A percentile compares a stretch with the other conserved stretches of the same genome.
phyloP scores from a whole-genome alignment of 495 filamentous ascomycete genomes.

The Poronia punctata region DNA sequence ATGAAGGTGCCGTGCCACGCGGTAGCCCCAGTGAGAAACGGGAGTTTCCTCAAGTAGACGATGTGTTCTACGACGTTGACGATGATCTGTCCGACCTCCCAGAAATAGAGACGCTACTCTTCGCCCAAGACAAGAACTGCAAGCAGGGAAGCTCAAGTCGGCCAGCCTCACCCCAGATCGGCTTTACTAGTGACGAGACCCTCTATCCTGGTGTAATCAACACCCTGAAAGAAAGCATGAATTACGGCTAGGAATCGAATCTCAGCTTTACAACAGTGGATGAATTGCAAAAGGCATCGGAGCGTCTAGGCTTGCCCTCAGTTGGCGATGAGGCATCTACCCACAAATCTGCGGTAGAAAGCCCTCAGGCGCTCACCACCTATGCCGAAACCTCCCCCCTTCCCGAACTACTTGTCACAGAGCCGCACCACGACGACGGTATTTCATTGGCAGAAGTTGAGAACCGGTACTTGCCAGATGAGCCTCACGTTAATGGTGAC shows the following conservation, averaged over 20 bases:
- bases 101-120: constrained; percentile 16
- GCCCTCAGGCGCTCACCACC: background rate
- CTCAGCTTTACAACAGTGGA: constrained; percentile 25
- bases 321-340: background rate
- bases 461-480: no score
- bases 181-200: constrained; percentile 24
- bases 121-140: background rate
- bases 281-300: constrained; percentile 23
- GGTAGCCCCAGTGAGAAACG: background rate
- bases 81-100: constrained; percentile 18
- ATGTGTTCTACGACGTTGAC: constrained; percentile 1
- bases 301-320: constrained; percentile 14
- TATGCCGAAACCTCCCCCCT: constrained; percentile 2
- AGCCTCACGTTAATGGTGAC: no score
- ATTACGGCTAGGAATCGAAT: constrained; percentile 23
- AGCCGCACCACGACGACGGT: no score
- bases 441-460: no score
- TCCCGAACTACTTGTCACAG: background rate
- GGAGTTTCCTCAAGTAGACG: background rate
- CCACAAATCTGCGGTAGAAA: background rate
- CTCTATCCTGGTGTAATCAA: constrained; percentile 15
- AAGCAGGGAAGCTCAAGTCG: constrained; percentile 10
- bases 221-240: constrained; percentile 23
- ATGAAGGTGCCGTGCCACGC: background rate
- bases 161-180: constrained; percentile 26